Evolutionary conservation across 768 basidiomycete species (phyloP), one percentile per base, ranked within the genome.

Genomic region (Termitomyces bulborhizus): DNA sequence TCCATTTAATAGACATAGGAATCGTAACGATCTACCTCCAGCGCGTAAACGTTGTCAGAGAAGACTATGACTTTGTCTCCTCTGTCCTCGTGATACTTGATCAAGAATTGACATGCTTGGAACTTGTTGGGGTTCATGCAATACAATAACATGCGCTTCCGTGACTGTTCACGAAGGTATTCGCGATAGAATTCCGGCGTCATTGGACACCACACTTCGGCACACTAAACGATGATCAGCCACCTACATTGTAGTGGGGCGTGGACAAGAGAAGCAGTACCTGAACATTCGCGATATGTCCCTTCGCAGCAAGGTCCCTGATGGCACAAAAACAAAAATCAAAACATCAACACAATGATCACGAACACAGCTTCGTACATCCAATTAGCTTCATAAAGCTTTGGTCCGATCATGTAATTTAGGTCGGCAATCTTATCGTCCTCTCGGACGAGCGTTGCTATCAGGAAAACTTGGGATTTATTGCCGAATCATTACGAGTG

Each of bases 121-220:
- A 99, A 98, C 76, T 99, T 99, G 67, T 90, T 93, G 13, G 97
- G 97, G 66, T 99, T 99, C 97, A 98, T 99, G 79, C 93, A 98
- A 67, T 98, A 98, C 6, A 99, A 76, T 41, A 99, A 77, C 84
- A 97, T 97, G 60, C 91, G 85, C 69, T 96, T 94, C 56, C 97
- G 81, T 34, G 91, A 90, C 67, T 90, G 88, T 69, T 94, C 91
- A 58, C 90, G 80, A 60, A 99, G 81, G 67, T 99, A 99, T 71
- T 99, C 95, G 60, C 92, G 85, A 70, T 98, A 99, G 69, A 99
- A 99, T 68, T 98, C 95, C 5, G 97, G 96, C 18, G 97, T 96
- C 97, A 99, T 98, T 16, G 93, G 92, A 67, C 97, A 99, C 97
- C 97, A 99, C 7, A 99, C 97, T 71, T 99, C 97, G 15, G 97